Evolutionary conservation across 2,329 filamentous ascomycete species (phyloP), one percentile per base, ranked within the genome.

Genomic region (Verticillium dahliae): DNA sequence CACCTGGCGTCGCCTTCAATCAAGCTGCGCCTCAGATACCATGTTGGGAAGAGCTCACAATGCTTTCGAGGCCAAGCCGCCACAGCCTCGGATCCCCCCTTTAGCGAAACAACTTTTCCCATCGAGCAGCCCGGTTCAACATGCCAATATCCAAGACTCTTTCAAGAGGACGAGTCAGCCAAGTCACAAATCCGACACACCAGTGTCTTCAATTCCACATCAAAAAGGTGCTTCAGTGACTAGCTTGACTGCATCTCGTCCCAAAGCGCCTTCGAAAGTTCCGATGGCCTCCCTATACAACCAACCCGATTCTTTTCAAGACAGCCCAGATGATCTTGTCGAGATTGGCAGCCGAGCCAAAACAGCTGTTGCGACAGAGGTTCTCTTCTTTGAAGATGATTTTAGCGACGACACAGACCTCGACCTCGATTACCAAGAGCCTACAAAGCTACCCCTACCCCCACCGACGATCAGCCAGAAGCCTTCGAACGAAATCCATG

Each of bases 361-460:
- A 58, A 57, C 66, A 34, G 64, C 71, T 45, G 62, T 71, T 11
- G 64, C 67, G 7, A 15, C 54, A 14, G 7, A 13, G 2, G 83
- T 90, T 10, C 85, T 83, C 63, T 90, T 92, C 18, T 85, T 87
- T 63, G 90, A 92, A 65, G 88, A 94, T 67, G 93, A 97, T 70
- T 95, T 96, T 67, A 91, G 92, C 68, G 90, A 94, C 70, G 92
- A 97, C 67, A 83, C 88, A 22, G 85, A 92, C 61, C 79, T 96
- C 31, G 90, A 91, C 64, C 74, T 90, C 22, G 84, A 92, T 65
- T 83, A 87, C 59, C 82, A 90, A 62, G 81, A 85, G 62, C 85
- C 87, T 0, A 74, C 78, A 1, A 78, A 82, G 1, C 79, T 85
- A 3, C 80, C 79, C 7, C 50, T 59, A 14, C 60, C 60, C 27